Percentiles rank a stretch among this genome's conserved stretches.
These are phyloP conservation scores for Magnusiomyces suaveolens DNA, from an alignment of 1,139 yeast genomes.

Conservation along the genomic window DNA sequence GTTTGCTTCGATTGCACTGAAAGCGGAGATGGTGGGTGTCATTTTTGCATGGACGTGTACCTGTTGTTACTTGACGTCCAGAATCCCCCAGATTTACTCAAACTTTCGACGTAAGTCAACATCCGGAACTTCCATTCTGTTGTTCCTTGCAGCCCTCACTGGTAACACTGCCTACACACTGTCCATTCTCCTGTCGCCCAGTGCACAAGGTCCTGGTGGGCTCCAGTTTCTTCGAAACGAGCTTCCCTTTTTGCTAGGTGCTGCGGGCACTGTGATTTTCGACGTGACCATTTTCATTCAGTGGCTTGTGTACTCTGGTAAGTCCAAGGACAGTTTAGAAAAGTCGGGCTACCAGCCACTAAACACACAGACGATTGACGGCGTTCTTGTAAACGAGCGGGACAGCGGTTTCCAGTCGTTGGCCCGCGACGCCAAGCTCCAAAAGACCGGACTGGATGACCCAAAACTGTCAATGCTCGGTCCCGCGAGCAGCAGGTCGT, in stretches of 20 bases:
- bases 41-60: slow-evolving; percentile 78
- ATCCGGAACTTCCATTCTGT: slow-evolving; percentile 68
- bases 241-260: slow-evolving; percentile 74
- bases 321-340: slow-evolving; percentile 1
- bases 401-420: neutral
- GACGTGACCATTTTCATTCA: slow-evolving; percentile 72
- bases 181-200: slow-evolving; percentile 48
- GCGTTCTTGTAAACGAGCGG: neutral
- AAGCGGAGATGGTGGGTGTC: slow-evolving; percentile 36
- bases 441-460: too few species aligned
- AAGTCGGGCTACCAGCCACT: neutral
- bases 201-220: slow-evolving; percentile 34
- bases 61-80: slow-evolving; percentile 58
- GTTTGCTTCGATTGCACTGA: slow-evolving; percentile 1
- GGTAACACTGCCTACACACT: slow-evolving; percentile 78
- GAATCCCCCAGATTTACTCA: slow-evolving; percentile 77
- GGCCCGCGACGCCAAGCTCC: neutral
- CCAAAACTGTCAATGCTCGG: too few species aligned
- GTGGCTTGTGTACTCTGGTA: slow-evolving; percentile 30
- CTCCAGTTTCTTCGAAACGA: slow-evolving; percentile 52
- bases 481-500: too few species aligned
- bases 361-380: neutral
- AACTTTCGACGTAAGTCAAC: slow-evolving; percentile 72
- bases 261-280: slow-evolving; percentile 76
- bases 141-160: slow-evolving; percentile 66